Evolutionary conservation across 1,284 basidiomycete genomes (phyloP), one percentile per base, ranked within the genome.

Genomic region (Hymenochaete sp.): DNA sequence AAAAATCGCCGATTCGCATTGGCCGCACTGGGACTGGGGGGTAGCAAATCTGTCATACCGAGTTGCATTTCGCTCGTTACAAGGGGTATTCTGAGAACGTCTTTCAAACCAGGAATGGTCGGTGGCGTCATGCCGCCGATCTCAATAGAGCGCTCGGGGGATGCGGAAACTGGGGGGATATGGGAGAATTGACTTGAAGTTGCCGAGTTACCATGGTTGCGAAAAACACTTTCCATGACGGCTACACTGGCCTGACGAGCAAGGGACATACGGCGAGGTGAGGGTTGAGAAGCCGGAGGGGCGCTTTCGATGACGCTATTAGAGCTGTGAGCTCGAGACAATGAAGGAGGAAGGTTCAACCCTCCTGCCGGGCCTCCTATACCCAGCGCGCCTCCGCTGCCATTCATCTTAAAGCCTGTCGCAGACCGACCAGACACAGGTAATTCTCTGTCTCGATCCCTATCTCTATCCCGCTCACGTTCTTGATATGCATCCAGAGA

Each of bases 11-110:
- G 63, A 36, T 60, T 66, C 26, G 72, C 65, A 13, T 72, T 59
- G 25, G 72, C 64, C 7, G 74, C 69, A 9, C 78, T 78, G 3
- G 87, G 87, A 1, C 85, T 88, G 0, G 87, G 84, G 1, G 86
- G 86, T 14, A 88, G 64, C 14, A 90, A 64, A 56, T 91, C 88
- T 10, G 69, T 55, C 61, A 79, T 75, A 24, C 78, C 80, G 14
- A 81, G 60, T 52, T 78, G 78, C 56, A 83, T 77, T 47, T 83
- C 82, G 1, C 78, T 77, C 16, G 77, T 73, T 19, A 82, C 63
- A n/a, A 35, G 21, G 45, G 25, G 35, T 18, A 82, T 82, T 72
- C 85, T 86, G 19, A 85, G 59, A 14, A 82, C 77, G 55, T 87
- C 82, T 54, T 79, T 83, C 33, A 85, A 61, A 3, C 77, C 79